Evolutionary conservation across 441 rosid genomes (phyloP).

Genomic region (Arabidopsis hybrid): DNA sequence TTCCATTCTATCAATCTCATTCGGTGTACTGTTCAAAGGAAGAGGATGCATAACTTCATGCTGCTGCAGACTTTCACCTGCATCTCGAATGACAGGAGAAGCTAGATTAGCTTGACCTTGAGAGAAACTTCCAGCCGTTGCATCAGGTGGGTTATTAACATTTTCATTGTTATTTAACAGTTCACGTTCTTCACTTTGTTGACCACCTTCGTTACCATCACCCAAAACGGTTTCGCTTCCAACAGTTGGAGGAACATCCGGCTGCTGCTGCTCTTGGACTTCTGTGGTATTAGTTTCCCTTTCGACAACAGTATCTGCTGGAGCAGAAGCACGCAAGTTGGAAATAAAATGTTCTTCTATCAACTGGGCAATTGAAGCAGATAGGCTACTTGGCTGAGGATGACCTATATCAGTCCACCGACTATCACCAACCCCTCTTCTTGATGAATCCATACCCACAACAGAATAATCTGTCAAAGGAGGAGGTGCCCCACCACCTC

Average conservation of each 20-base stretch:
- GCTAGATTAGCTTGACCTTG: slow-evolving; percentile 48
- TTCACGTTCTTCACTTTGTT: slow-evolving; percentile 59
- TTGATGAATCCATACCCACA: slow-evolving; percentile 77
- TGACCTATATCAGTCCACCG: slow-evolving; percentile 99
- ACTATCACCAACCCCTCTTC: slow-evolving; percentile 89
- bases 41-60: slow-evolving; percentile 66
- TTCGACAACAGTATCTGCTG: slow-evolving; percentile 59
- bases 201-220: slow-evolving; percentile 58
- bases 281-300: slow-evolving; percentile 70
- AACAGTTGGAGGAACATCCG: slow-evolving; percentile 54
- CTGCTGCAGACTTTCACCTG: slow-evolving; percentile 46
- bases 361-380: slow-evolving; percentile 88
- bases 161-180: slow-evolving; percentile 33
- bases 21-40: slow-evolving; percentile 60
- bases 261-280: slow-evolving; percentile 66
- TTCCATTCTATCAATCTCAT: slow-evolving; percentile 81
- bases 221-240: slow-evolving; percentile 56
- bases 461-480: slow-evolving; percentile 86
- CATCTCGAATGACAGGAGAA: slow-evolving; percentile 52
- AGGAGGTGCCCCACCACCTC: slow-evolving; percentile 75
- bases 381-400: slow-evolving; percentile 86
- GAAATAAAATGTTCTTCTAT: slow-evolving; percentile 88
- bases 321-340: slow-evolving; percentile 62
- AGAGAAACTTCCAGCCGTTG: slow-evolving; percentile 25
- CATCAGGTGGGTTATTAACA: slow-evolving; percentile 33